These are phyloP conservation scores for Excoecaria cochinchinensis DNA, from an alignment of 345 rosid genomes.

Conservation along the genomic window DNA sequence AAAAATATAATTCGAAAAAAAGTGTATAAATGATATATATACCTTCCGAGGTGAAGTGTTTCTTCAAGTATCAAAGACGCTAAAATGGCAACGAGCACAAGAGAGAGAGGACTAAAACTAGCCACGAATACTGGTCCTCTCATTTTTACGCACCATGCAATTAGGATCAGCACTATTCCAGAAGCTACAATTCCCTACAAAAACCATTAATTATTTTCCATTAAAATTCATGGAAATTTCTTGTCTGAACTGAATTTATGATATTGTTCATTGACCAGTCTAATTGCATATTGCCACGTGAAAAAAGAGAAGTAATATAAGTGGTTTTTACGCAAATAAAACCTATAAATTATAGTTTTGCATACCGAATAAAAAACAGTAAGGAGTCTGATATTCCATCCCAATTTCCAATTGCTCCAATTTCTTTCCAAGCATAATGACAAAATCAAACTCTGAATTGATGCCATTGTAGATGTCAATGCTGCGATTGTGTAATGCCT, in stretches of 20 bases:
- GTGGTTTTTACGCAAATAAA: too few species aligned
- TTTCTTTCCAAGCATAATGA: slow-evolving; percentile 25
- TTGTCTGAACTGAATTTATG: too few species aligned
- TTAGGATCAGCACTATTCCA: slow-evolving; percentile 31
- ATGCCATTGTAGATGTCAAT: slow-evolving; percentile 22
- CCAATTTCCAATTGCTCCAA: slow-evolving; percentile 28
- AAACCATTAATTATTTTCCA: background rate
- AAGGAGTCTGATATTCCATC: slow-evolving; percentile 30
- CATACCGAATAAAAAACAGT: slow-evolving; percentile 27
- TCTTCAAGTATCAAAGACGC: slow-evolving; percentile 43
- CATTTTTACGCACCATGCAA: slow-evolving; percentile 39
- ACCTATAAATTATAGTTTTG: background rate
- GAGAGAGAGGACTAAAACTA: slow-evolving; percentile 42
- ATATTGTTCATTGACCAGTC: too few species aligned
- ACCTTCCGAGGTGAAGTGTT: slow-evolving; percentile 53
- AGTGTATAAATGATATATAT: background rate
- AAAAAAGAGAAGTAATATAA: too few species aligned
- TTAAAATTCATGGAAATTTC: too few species aligned
- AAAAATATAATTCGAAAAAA: background rate
- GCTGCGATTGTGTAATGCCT: slow-evolving; percentile 27
- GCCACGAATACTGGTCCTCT: slow-evolving; percentile 52
- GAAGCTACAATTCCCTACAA: slow-evolving; percentile 33
- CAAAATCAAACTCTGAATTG: slow-evolving; percentile 16
- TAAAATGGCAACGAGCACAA: slow-evolving; percentile 43
- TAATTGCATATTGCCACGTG: too few species aligned